Conservation (phyloP, 331 rosid species). For the Erythrophleum ivorense region DNA sequence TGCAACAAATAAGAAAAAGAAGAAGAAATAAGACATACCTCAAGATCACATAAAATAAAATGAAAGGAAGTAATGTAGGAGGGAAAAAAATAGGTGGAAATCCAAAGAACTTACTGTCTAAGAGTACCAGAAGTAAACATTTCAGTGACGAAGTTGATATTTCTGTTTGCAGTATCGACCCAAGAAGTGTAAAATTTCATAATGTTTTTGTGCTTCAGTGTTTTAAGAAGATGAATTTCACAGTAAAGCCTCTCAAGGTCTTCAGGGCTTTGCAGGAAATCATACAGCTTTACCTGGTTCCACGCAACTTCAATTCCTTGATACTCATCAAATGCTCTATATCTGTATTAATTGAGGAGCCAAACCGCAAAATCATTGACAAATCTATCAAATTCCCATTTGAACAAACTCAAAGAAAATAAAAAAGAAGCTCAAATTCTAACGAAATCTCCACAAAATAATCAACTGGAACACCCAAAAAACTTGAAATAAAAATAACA, state of each 20-base stretch:
- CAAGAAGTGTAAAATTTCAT: slow-evolving; percentile 95
- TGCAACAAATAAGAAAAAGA: slow-evolving; percentile 22
- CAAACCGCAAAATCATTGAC: neutral
- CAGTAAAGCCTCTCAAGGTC: slow-evolving; percentile 98
- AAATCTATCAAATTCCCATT: slow-evolving; percentile 44
- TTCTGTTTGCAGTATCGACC: slow-evolving; percentile 91
- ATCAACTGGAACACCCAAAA: neutral
- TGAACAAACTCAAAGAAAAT: slow-evolving; percentile 26
- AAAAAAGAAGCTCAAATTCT: slow-evolving; percentile 37
- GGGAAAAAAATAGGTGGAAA: neutral
- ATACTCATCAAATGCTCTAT: slow-evolving; percentile 96
- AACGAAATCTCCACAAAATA: slow-evolving; percentile 39
- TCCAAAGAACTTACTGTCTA: slow-evolving; percentile 70
- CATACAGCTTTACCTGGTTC: slow-evolving; percentile 94
- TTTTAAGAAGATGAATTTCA: slow-evolving; percentile 93
- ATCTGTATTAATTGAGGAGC: slow-evolving; percentile 55
- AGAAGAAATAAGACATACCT: slow-evolving; percentile 40
- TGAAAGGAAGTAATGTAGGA: slow-evolving; percentile 30
- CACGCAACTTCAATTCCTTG: slow-evolving; percentile 99
- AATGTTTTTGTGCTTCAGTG: slow-evolving; percentile 85
- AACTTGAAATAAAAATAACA: slow-evolving; percentile 8
- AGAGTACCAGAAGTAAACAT: slow-evolving; percentile 98
- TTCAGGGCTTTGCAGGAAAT: slow-evolving; percentile 93
- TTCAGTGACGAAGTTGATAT: slow-evolving; percentile 94
- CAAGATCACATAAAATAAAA: slow-evolving; percentile 28